phyloP scores from a whole-genome alignment of 352 stramenopile species.

The Globisporangium ultimum region DNA sequence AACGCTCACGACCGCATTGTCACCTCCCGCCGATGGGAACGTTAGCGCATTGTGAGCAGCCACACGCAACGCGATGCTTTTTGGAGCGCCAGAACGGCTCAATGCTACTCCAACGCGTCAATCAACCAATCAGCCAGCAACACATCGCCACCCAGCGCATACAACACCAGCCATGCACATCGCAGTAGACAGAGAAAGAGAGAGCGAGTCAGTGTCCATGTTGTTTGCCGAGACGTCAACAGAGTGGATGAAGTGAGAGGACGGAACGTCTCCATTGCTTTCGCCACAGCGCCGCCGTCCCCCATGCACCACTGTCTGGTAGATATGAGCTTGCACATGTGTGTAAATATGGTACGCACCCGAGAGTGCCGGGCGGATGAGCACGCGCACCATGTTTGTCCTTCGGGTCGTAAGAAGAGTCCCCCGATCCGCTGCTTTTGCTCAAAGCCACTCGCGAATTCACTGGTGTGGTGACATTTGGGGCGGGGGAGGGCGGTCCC shows the following conservation, averaged over 20 bases:
- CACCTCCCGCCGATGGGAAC: slow-evolving; percentile 1
- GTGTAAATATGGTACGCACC: slow-evolving; percentile 1
- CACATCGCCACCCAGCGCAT: neutral
- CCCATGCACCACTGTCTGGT: neutral
- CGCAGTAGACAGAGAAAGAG: neutral
- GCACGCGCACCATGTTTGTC: slow-evolving; percentile 64
- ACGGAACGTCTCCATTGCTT: neutral
- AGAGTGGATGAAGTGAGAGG: neutral
- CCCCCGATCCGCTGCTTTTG: slow-evolving; percentile 3
- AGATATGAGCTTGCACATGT: neutral
- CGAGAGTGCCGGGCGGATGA: slow-evolving; percentile 43
- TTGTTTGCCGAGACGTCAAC: neutral
- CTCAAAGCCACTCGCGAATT: slow-evolving; percentile 14
- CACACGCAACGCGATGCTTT: slow-evolving; percentile 19
- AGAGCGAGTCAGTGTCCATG: neutral
- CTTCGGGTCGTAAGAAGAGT: slow-evolving; percentile 10
- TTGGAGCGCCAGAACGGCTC: slow-evolving; percentile 17
- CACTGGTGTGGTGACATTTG: slow-evolving; percentile 13
- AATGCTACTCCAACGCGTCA: slow-evolving; percentile 8
- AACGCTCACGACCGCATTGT: slow-evolving; percentile 8
- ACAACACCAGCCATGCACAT: neutral
- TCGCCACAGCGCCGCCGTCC: too few species aligned
- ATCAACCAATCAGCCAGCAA: neutral
- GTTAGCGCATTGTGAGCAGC: slow-evolving; percentile 17
- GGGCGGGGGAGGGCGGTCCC: neutral